Percentiles rank a stretch among this genome's conserved stretches.
Conservation (phyloP, 2,329 filamentous ascomycete genomes). For the Colletotrichum cuscutae region DNA sequence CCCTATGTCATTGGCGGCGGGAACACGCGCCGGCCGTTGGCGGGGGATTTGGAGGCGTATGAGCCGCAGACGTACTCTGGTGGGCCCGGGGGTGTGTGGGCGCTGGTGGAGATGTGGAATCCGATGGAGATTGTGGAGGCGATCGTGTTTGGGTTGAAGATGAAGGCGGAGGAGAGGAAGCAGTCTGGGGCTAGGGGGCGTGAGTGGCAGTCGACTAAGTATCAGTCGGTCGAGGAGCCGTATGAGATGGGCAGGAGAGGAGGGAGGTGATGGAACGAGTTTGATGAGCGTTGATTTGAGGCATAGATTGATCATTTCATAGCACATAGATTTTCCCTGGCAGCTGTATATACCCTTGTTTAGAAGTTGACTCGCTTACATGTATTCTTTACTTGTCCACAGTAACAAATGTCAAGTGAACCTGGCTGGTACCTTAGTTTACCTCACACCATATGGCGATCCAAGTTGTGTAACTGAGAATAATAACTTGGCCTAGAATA, state of each 20-base stretch:
- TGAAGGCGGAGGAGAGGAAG: constrained; percentile 26
- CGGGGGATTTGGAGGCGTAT: constrained; percentile 20
- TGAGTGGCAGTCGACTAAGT: neutral
- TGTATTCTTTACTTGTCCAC: too few relatives aligned
- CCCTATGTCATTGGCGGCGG: constrained; percentile 38
- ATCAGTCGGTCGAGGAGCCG: neutral
- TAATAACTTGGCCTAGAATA: neutral
- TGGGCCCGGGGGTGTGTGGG: constrained; percentile 36
- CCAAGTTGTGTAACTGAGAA: too few relatives aligned
- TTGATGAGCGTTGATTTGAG: neutral
- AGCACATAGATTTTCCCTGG: neutral
- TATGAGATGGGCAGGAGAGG: neutral
- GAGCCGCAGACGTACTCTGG: constrained; percentile 38
- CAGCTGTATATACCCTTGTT: neutral
- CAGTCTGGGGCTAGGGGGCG: neutral
- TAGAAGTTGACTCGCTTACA: neutral
- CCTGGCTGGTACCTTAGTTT: too few relatives aligned
- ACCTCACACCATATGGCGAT: too few relatives aligned
- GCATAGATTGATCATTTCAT: neutral
- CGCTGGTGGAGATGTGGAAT: constrained; percentile 28
- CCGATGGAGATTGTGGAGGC: constrained; percentile 25
- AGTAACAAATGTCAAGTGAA: too few relatives aligned
- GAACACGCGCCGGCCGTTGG: constrained; percentile 19
- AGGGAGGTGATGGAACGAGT: neutral
- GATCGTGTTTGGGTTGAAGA: constrained; percentile 17